Evolutionary conservation across 139 green algal species (phyloP), one percentile per base, ranked within the genome.

Genomic region (Chlorella sp.): DNA sequence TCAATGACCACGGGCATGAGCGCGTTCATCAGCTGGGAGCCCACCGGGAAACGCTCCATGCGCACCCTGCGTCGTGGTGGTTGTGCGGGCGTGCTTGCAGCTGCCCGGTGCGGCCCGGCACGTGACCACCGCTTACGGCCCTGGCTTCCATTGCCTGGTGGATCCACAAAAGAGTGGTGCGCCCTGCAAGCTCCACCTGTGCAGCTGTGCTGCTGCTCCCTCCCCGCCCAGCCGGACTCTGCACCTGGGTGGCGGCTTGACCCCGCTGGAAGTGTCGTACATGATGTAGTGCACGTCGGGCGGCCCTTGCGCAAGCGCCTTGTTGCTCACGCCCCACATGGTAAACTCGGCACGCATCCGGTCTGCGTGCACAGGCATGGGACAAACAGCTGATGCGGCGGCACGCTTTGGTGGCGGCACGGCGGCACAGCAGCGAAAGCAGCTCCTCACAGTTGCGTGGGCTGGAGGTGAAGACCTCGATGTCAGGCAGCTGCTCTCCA

Each of bases 21-120:
- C 65, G 86, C 83, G 71, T 95, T 94, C 31, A 97, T 85, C 23
- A 93, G 77, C 74, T 82, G 22, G 1, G 85, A 92, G 26, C 79
- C 93, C 3, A 96, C 87, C 17, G 91, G 90, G 66, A 97, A 98
- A 3, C 59, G 34, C 49, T 94, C 87, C 31, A 97, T 80, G 3
- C 81, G 75, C 23, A 93, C 78, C 49, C 69, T 68, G 49, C 49
- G 31, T 14, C 70, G 62, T 5, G 10, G 14, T 36, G 2, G 49
- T 42, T 60, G 72, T 49, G 24, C 66, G 66, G 3, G 66, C 35
- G 22, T 62, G 68, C 42, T 78, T 76, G 31, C 22, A 34, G 60
- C 26, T 66, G 22, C 26, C 27, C 14, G 14, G 5, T 31, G 42
- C 66, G 33, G n/a, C n/a, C n/a, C n/a, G n/a, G n/a, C n/a, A n/a